A percentile compares a stretch with the other conserved stretches of the same genome.
phyloP scores from a whole-genome alignment of 163 green algal genomes.

The Chlamydomonas reinhardtii region DNA sequence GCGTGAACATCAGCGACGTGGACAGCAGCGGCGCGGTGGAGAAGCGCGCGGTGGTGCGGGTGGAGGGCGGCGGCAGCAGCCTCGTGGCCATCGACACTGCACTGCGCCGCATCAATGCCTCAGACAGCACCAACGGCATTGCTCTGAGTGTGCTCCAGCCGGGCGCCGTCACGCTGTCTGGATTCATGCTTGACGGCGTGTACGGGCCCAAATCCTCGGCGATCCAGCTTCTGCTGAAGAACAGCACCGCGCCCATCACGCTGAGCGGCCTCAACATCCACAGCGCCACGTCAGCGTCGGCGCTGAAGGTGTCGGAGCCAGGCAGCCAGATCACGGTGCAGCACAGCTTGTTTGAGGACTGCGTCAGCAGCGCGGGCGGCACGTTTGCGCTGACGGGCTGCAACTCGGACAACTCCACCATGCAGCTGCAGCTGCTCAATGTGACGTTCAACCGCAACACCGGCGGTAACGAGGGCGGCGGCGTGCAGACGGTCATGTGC shows the following conservation, averaged over 20 bases:
- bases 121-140: neutral
- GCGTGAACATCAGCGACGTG: no score
- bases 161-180: neutral
- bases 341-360: neutral
- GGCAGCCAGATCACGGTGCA: neutral
- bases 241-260: no score
- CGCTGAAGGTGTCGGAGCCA: neutral
- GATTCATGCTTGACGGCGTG: constrained; percentile 3
- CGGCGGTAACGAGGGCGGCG: neutral
- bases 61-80: neutral
- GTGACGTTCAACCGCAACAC: neutral
- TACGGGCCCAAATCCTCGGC: neutral
- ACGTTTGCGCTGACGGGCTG: neutral
- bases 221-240: neutral
- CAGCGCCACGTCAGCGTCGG: neutral
- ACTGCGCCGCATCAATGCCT: neutral
- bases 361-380: neutral
- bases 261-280: neutral
- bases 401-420: neutral
- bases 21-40: neutral
- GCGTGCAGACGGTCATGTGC: neutral
- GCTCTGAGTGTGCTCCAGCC: neutral
- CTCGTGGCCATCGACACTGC: neutral
- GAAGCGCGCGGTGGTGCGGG: neutral
- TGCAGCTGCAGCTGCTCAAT: neutral